Percentiles rank a stretch among this genome's conserved stretches.
Evolutionary conservation across 768 basidiomycete genomes (phyloP).

Genomic region (Lactarius tabidus): DNA sequence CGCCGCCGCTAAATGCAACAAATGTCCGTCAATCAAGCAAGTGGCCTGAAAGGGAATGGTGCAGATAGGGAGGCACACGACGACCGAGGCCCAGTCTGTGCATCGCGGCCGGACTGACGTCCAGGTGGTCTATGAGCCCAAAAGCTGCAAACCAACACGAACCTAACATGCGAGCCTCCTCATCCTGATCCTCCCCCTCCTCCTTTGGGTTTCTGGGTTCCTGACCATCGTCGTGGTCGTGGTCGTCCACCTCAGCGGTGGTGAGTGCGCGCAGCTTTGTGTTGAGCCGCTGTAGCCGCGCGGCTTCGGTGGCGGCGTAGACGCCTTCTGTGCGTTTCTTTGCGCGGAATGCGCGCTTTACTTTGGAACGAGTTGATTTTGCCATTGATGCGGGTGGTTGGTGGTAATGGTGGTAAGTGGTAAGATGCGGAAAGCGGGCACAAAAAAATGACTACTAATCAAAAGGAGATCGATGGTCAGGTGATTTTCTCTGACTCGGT

Average conservation of each 20-base stretch:
- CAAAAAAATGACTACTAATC: too few species aligned
- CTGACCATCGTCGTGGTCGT: neutral
- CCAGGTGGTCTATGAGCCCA: conserved; percentile 42
- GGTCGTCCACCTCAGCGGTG: conserved; percentile 23
- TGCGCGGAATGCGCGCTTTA: conserved; percentile 70
- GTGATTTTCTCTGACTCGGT: neutral
- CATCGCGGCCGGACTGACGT: conserved; percentile 52
- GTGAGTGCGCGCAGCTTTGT: conserved; percentile 54
- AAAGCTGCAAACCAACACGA: conserved; percentile 22
- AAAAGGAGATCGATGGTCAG: neutral
- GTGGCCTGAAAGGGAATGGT: neutral
- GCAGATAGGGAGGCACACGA: neutral
- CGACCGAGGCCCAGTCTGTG: conserved; percentile 29
- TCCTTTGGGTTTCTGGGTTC: conserved; percentile 21
- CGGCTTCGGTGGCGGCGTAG: conserved; percentile 75
- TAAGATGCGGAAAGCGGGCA: neutral
- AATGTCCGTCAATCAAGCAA: conserved; percentile 5
- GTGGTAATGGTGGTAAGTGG: neutral
- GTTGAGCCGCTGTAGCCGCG: conserved; percentile 68
- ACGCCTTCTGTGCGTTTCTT: conserved; percentile 72
- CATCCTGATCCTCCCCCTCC: conserved; percentile 11
- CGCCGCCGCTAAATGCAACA: conserved; percentile 3
- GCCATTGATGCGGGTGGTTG: conserved; percentile 48
- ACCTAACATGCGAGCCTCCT: conserved; percentile 30
- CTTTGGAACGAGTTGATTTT: conserved; percentile 79